Conservation (phyloP, 139 green algal species). For the Closterium sp. region DNA sequence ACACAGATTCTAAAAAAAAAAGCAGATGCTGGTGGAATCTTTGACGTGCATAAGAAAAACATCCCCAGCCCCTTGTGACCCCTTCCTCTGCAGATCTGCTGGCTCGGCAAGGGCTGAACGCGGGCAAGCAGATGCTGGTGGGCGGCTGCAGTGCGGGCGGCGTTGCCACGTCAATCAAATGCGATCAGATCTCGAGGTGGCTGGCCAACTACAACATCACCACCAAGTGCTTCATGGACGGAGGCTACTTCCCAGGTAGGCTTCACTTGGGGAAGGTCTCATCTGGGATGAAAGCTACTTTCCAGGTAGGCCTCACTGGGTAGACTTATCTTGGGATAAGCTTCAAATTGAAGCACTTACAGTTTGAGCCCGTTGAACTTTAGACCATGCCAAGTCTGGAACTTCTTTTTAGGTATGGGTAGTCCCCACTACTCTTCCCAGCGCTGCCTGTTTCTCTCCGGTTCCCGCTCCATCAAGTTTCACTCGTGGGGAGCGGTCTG, state of each 20-base stretch:
- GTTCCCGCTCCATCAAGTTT: too few relatives aligned
- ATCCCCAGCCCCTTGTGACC: not conserved
- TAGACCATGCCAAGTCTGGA: too few relatives aligned
- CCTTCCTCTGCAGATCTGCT: not conserved
- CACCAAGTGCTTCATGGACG: conserved; percentile 10
- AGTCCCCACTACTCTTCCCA: too few relatives aligned
- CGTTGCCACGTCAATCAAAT: not conserved
- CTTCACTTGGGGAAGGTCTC: not conserved
- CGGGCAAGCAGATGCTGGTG: not conserved
- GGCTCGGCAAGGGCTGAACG: not conserved
- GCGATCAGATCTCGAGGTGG: not conserved
- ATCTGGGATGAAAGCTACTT: not conserved
- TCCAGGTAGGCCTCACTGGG: not conserved
- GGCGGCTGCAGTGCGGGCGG: not conserved
- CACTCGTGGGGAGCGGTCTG: too few relatives aligned
- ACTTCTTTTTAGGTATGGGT: too few relatives aligned
- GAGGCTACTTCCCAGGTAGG: not conserved
- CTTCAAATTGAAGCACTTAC: too few relatives aligned
- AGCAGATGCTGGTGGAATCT: too few relatives aligned
- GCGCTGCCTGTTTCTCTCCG: too few relatives aligned
- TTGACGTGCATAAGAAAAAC: too few relatives aligned
- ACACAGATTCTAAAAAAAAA: too few relatives aligned
- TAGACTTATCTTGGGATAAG: not conserved
- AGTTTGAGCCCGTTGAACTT: too few relatives aligned
- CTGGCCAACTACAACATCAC: not conserved